Evolutionary conservation across 2,329 filamentous ascomycete genomes (phyloP).

Genomic region (Calonectria naviculata): DNA sequence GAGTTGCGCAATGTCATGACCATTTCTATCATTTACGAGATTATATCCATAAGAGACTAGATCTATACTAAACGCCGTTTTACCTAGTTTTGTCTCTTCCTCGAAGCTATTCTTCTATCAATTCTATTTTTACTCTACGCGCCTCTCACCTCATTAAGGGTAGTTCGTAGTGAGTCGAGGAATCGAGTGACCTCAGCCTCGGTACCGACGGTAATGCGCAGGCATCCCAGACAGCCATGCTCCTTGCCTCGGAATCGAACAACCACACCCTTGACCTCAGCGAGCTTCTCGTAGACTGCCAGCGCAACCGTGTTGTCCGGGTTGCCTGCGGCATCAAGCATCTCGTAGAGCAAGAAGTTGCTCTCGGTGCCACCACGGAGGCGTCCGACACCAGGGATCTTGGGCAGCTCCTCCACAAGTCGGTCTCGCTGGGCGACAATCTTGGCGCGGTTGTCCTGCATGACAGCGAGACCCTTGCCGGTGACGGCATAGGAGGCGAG

Average conservation of each 20-base stretch:
- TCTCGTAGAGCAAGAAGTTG: conserved; percentile 93
- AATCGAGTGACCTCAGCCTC: conserved; percentile 86
- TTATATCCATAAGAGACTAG: conserved; percentile 36
- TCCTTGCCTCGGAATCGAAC: conserved; percentile 96
- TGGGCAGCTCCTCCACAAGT: conserved; percentile 77
- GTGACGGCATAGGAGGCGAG: conserved; percentile 81
- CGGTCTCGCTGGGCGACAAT: conserved; percentile 84
- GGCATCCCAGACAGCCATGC: conserved; percentile 85
- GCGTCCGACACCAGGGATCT: conserved; percentile 80
- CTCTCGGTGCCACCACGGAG: conserved; percentile 83
- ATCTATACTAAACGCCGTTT: conserved; percentile 37
- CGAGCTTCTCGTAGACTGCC: conserved; percentile 84
- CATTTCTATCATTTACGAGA: conserved; percentile 38
- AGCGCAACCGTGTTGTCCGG: conserved; percentile 84
- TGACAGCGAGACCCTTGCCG: conserved; percentile 74
- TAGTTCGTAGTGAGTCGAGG: conserved; percentile 71
- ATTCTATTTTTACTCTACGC: conserved; percentile 14
- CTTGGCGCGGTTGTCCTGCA: conserved; percentile 76
- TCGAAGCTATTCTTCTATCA: background rate
- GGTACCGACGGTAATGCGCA: conserved; percentile 93
- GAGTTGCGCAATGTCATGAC: conserved; percentile 27
- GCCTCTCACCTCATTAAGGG: conserved; percentile 57
- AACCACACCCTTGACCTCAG: conserved; percentile 88
- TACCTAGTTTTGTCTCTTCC: conserved; percentile 12
- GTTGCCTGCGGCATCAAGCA: conserved; percentile 77